Evolutionary conservation across 345 rosid species (phyloP).

Genomic region (Populus nigra): DNA sequence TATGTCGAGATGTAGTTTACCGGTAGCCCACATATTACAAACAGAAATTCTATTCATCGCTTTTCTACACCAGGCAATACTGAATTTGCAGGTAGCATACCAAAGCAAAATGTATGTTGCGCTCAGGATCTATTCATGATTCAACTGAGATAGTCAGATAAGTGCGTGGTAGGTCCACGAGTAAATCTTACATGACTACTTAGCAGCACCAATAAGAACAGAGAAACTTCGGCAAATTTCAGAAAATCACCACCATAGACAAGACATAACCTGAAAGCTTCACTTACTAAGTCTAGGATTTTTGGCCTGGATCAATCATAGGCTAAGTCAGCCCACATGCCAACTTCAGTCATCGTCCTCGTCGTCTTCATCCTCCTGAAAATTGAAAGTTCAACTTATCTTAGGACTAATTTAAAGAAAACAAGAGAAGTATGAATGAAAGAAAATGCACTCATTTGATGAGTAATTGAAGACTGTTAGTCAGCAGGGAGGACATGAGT

Average conservation of each 20-base stretch:
- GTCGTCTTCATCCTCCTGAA: neutral
- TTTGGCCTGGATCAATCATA: neutral
- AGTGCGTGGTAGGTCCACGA: neutral
- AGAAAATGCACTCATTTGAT: neutral
- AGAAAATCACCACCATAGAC: constrained; percentile 8
- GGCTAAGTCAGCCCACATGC: neutral
- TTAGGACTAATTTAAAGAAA: neutral
- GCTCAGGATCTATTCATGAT: neutral
- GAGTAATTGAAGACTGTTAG: neutral
- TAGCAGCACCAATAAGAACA: neutral
- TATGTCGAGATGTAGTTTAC: neutral
- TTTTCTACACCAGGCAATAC: neutral
- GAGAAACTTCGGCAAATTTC: neutral
- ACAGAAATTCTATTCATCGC: neutral
- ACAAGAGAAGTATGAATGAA: neutral
- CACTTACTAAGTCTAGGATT: constrained; percentile 12
- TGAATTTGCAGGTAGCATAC: neutral
- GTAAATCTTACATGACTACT: constrained; percentile 7
- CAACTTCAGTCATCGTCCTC: constrained; percentile 4
- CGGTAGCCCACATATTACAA: neutral
- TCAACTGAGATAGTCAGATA: neutral
- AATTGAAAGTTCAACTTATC: neutral
- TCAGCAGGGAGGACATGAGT: neutral
- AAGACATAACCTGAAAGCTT: neutral
- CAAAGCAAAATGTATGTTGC: neutral